Evolutionary conservation across 495 filamentous ascomycete species (phyloP).

Genomic region (Neohortaea acidophila): DNA sequence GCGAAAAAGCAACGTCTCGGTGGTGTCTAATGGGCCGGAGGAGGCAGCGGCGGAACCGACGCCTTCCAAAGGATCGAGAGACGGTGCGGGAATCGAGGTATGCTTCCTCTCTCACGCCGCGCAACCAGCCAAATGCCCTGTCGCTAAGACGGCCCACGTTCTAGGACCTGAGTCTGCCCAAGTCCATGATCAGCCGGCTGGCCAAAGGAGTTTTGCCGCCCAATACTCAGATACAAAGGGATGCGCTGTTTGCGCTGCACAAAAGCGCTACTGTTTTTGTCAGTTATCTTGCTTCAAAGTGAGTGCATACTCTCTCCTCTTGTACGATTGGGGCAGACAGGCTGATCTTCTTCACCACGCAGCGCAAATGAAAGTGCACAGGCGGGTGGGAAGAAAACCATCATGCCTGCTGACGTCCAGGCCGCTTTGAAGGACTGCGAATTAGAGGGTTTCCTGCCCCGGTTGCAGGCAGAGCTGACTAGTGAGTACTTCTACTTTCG

Average conservation of each 20-base stretch:
- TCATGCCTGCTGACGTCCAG: constrained; percentile 71
- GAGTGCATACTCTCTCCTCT: constrained; percentile 28
- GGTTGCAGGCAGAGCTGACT: constrained; percentile 46
- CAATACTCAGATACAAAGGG: constrained; percentile 87
- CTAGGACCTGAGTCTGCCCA: constrained; percentile 85
- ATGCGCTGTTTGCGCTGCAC: constrained; percentile 77
- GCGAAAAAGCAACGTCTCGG: constrained; percentile 26
- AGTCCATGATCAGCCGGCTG: constrained; percentile 81
- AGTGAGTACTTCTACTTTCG: constrained; percentile 27
- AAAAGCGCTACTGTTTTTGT: constrained; percentile 93
- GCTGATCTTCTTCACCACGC: too few species aligned
- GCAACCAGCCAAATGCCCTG: too few species aligned
- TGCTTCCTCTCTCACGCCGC: background rate
- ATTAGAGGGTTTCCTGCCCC: constrained; percentile 57
- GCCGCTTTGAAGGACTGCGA: constrained; percentile 69
- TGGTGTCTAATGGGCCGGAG: constrained; percentile 14
- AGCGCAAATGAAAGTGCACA: constrained; percentile 67
- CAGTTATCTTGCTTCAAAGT: constrained; percentile 75
- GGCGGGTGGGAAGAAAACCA: constrained; percentile 60
- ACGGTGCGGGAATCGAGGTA: constrained; percentile 27
- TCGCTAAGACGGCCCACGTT: too few species aligned
- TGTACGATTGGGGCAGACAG: too few species aligned
- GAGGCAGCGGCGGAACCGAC: constrained; percentile 8
- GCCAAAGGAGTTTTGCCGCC: constrained; percentile 94
- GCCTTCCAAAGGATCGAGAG: constrained; percentile 13